Evolutionary conservation across 2,329 filamentous ascomycete species (phyloP).

Genomic region (Diplodia intermedia): DNA sequence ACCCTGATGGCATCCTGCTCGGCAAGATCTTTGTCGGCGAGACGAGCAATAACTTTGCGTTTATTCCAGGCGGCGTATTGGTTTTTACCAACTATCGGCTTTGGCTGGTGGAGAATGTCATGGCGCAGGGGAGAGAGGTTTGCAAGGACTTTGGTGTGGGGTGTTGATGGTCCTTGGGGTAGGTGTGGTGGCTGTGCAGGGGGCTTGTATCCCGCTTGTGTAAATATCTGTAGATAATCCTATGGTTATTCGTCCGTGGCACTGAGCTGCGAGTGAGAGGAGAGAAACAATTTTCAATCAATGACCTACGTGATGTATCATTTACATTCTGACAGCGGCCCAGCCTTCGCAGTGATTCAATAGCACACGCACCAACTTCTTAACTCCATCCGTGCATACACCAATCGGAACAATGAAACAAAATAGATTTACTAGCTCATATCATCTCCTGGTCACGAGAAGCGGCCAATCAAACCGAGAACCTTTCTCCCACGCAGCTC

Average conservation of each 20-base stretch:
- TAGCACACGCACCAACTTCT: neutral
- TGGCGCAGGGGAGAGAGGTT: constrained; percentile 46
- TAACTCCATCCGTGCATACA: neutral
- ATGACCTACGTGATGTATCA: neutral
- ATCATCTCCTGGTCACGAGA: neutral
- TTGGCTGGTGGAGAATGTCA: constrained; percentile 47
- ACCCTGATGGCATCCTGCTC: constrained; percentile 57
- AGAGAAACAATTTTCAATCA: neutral
- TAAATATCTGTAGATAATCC: neutral
- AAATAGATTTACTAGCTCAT: neutral
- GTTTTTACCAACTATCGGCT: constrained; percentile 47
- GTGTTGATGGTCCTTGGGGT: neutral
- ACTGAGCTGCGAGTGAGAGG: too few relatives aligned
- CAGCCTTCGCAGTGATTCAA: neutral
- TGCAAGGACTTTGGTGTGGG: constrained; percentile 44
- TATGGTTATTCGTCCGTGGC: too few relatives aligned
- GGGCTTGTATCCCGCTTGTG: neutral
- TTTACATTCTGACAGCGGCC: too few relatives aligned
- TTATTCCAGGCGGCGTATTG: constrained; percentile 44
- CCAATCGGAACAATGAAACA: neutral
- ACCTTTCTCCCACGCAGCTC: neutral
- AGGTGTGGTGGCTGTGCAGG: neutral
- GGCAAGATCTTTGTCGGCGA: constrained; percentile 64
- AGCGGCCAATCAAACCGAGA: neutral
- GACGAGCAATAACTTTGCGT: constrained; percentile 47